Evolutionary conservation across 345 rosid species (phyloP), one percentile per base, ranked within the genome.

Genomic region (Garcia nutans): DNA sequence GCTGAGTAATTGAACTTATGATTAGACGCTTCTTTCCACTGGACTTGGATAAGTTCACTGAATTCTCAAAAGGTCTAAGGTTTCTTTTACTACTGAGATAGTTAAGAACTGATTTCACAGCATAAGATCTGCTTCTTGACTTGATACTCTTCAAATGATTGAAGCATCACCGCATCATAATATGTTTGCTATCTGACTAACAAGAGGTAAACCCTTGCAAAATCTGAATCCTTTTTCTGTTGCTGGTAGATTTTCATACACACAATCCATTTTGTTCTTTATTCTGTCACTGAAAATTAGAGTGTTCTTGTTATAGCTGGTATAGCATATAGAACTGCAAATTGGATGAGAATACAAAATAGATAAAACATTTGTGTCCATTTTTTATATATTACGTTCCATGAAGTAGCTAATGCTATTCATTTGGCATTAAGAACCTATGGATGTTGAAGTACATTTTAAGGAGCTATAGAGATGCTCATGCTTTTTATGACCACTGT

Each of bases 11-110:
- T 15, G 56, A 50, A 23, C 44, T 68, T 41, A 23, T 42, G 11
- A 10, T 42, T 65, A 71, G 57, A 20, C 31, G 50, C 67, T 13
- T 62, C 70, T 41, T 79, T 50, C 77, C 23, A 33, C 33, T 24
- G 50, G 73, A 60, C 15, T 37, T 74, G 13, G 65, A 68, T 55
- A 26, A 31, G 20, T 8, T 24, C 5, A 54, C 19, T 2, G n/a
- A 17, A 3, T 3, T 54, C 57, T 15, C 57, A 54, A 54, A 54
- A 12, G 57, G n/a, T 4, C 16, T 17, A 54, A 7, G 57, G 19
- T 54, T 54, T 54, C 6, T 15, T 54, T 54, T 24, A 24, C 37
- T 60, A 8, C 15, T 11, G 33, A 60, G 64, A 16, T 26, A 50
- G 15, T 15, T 68, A 58, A 55, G 58, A 72, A 45, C n/a, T 31